A percentile compares a stretch with the other conserved stretches of the same genome.
Evolutionary conservation across 2,329 filamentous ascomycete genomes (phyloP).

Genomic region (Cyphellophora attinorum): DNA sequence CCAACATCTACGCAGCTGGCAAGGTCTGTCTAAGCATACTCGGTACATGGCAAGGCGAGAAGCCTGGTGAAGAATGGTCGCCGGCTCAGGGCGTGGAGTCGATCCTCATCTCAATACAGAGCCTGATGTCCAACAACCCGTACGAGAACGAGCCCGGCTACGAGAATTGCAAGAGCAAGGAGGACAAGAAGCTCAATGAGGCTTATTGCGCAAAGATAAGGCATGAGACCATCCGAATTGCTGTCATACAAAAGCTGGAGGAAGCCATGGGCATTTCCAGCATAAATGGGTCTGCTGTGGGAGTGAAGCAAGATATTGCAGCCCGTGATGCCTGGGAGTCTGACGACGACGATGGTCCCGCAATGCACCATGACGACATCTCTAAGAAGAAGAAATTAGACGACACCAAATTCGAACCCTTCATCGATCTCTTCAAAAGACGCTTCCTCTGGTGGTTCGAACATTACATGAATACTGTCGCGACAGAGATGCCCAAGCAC

Average conservation of each 20-base stretch:
- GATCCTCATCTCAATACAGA: conserved; percentile 89
- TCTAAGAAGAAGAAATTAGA: conserved; percentile 38
- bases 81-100: conserved; percentile 92
- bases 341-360: conserved; percentile 42
- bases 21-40: conserved; percentile 93
- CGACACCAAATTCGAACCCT: conserved; percentile 63
- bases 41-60: conserved; percentile 87
- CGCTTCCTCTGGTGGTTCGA: conserved; percentile 95
- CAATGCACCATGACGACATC: too few relatives aligned
- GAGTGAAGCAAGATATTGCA: conserved; percentile 12
- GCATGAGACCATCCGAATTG: conserved; percentile 80
- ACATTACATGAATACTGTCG: conserved; percentile 65
- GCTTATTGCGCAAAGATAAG: conserved; percentile 80
- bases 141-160: conserved; percentile 96
- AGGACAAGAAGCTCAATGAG: conserved; percentile 64
- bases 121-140: conserved; percentile 84
- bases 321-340: conserved; percentile 25
- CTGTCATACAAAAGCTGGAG: conserved; percentile 78
- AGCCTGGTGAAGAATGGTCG: conserved; percentile 83
- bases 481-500: conserved; percentile 52
- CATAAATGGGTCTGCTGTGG: conserved; percentile 36
- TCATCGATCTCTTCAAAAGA: conserved; percentile 81
- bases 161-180: conserved; percentile 59
- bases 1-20: conserved; percentile 86
- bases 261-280: conserved; percentile 59